Evolutionary conservation across 140 eudicot genomes (phyloP).

Genomic region (Flaveria floridana): DNA sequence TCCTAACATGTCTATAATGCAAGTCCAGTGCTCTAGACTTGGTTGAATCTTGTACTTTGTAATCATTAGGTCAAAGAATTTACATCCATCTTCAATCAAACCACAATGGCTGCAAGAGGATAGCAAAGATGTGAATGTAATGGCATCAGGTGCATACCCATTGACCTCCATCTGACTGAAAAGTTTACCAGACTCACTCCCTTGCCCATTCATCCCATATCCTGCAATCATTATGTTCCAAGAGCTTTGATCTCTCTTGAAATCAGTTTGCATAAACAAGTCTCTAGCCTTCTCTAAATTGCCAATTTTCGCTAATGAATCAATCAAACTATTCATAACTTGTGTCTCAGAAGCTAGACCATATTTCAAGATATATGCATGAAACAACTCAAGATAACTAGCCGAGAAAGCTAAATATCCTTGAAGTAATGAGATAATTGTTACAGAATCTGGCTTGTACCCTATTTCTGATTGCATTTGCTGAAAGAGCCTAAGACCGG

Average conservation of each 20-base stretch:
- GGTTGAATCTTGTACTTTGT: conserved; percentile 40
- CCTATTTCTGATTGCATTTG: conserved; percentile 35
- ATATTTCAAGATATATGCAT: conserved; percentile 35
- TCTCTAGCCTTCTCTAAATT: conserved; percentile 27
- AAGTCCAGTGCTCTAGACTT: conserved; percentile 45
- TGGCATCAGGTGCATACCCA: conserved; percentile 38
- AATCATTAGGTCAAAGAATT: conserved; percentile 37
- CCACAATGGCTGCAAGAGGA: conserved; percentile 54
- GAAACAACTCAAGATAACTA: conserved; percentile 34
- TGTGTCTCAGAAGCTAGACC: conserved; percentile 37
- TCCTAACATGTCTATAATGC: conserved; percentile 49
- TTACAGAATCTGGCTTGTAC: conserved; percentile 40
- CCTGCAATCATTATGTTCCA: conserved; percentile 56
- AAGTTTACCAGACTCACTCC: conserved; percentile 40
- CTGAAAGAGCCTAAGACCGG: conserved; percentile 35
- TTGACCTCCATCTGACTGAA: conserved; percentile 37
- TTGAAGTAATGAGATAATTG: conserved; percentile 41
- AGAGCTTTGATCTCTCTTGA: conserved; percentile 38
- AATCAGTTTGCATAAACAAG: conserved; percentile 35
- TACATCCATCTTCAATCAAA: conserved; percentile 46
- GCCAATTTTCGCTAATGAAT: conserved; percentile 44
- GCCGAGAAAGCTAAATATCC: conserved; percentile 30
- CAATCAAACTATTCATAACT: conserved; percentile 39
- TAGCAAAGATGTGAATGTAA: conserved; percentile 46
- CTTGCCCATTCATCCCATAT: conserved; percentile 50